These are phyloP conservation scores for Powellomyces hirtus DNA, from an alignment of 192 early-diverging fungal genomes.

Conservation along the genomic window DNA sequence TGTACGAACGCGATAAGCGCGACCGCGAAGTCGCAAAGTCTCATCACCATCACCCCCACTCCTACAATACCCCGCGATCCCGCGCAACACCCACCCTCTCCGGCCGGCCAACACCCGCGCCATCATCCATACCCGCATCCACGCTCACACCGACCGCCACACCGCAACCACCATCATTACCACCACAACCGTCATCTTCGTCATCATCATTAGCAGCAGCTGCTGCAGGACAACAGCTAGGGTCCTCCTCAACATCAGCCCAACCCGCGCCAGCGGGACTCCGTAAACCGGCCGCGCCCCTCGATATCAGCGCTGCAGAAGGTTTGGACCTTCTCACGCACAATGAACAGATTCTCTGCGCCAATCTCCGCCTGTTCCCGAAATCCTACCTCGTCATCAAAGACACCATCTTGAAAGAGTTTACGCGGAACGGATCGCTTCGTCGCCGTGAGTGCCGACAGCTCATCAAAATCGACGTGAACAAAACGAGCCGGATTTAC, in stretches of 20 bases:
- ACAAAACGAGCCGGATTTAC: constrained; percentile 82
- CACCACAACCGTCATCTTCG: constrained; percentile 3
- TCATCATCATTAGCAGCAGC: constrained; percentile 7
- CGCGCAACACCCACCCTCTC: background rate
- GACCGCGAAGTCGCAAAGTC: constrained; percentile 16
- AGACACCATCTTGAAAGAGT: constrained; percentile 83
- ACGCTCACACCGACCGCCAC: background rate
- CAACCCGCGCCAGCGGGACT: constrained; percentile 7
- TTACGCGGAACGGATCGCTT: constrained; percentile 67
- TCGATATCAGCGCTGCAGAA: constrained; percentile 80
- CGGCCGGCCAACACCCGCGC: background rate
- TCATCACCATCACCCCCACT: constrained; percentile 13
- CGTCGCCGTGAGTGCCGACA: constrained; percentile 74
- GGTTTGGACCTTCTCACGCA: constrained; percentile 81
- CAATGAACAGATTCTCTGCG: constrained; percentile 80
- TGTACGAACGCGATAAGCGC: constrained; percentile 58
- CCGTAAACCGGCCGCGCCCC: constrained; percentile 51
- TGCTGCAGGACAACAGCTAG: background rate
- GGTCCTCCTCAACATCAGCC: background rate
- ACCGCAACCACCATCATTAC: background rate
- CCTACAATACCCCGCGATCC: background rate
- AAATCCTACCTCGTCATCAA: constrained; percentile 91
- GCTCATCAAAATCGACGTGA: constrained; percentile 89
- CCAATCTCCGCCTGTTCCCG: constrained; percentile 79
- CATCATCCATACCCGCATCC: background rate